Conservation (phyloP, 1,284 basidiomycete species). For the Leccinum ponderosum region DNA sequence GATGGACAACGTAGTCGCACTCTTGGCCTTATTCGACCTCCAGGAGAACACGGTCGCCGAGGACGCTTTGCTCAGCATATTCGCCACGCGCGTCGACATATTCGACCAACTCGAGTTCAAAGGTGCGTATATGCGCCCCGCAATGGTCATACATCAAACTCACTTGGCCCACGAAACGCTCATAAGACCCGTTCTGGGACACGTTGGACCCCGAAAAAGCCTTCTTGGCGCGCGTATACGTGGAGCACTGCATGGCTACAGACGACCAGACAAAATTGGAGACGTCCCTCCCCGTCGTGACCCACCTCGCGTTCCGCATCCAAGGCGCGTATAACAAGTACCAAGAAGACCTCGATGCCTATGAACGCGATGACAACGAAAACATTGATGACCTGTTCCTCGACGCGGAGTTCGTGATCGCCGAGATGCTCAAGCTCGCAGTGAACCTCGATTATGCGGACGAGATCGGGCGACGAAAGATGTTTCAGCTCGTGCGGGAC, state of each 20-base stretch:
- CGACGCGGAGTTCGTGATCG: constrained; percentile 66
- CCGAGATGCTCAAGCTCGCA: constrained; percentile 81
- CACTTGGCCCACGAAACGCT: background rate
- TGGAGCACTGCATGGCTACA: constrained; percentile 72
- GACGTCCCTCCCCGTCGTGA: constrained; percentile 83
- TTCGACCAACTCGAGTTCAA: constrained; percentile 71
- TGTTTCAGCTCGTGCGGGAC: constrained; percentile 85
- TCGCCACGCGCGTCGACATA: constrained; percentile 59
- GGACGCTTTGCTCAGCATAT: constrained; percentile 65
- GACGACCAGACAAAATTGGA: constrained; percentile 76
- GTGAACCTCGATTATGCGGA: constrained; percentile 91
- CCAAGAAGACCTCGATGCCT: constrained; percentile 49
- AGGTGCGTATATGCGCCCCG: constrained; percentile 47
- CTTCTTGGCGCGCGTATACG: constrained; percentile 83
- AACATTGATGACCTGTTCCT: constrained; percentile 47
- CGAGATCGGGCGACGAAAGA: constrained; percentile 91
- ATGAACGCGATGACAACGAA: constrained; percentile 55
- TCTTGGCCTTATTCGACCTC: constrained; percentile 68
- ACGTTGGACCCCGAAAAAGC: constrained; percentile 79
- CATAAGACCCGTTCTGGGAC: constrained; percentile 74
- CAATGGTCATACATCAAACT: background rate
- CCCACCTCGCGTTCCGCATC: constrained; percentile 84
- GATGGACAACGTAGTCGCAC: constrained; percentile 53
- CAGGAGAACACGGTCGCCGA: constrained; percentile 60
- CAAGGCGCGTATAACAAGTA: constrained; percentile 80